These are phyloP conservation scores for Teunomyces kruisii DNA, from an alignment of 805 yeast species.

Conservation along the genomic window DNA sequence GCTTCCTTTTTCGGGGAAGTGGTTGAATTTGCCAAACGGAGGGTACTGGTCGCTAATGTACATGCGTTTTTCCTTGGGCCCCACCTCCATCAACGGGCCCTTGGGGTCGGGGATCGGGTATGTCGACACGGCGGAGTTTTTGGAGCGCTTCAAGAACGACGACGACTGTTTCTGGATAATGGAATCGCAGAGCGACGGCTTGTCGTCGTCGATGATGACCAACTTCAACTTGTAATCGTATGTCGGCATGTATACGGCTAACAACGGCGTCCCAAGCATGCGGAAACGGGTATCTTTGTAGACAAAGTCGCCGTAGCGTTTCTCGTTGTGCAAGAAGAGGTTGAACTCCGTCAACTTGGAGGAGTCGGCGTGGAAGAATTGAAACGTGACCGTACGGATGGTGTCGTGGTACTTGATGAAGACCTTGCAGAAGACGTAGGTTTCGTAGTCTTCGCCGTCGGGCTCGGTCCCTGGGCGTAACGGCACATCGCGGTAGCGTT, in stretches of 20 bases:
- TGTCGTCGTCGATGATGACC: conserved; percentile 31
- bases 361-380: conserved; percentile 21
- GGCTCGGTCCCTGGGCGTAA: conserved; percentile 15
- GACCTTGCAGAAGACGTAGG: conserved; percentile 35
- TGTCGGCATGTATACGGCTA: conserved; percentile 26
- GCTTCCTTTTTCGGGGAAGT: conserved; percentile 12
- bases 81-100: conserved; percentile 6
- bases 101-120: not conserved
- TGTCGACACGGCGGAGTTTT: not conserved
- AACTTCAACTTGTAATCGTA: conserved; percentile 36
- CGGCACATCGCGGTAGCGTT: conserved; percentile 31
- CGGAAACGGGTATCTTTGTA: conserved; percentile 39
- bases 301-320: conserved; percentile 40
- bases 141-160: conserved; percentile 16
- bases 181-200: conserved; percentile 36
- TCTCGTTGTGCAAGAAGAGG: conserved; percentile 34
- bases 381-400: conserved; percentile 28
- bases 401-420: conserved; percentile 25
- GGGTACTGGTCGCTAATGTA: conserved; percentile 33
- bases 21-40: conserved; percentile 34
- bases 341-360: conserved; percentile 17
- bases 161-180: conserved; percentile 27
- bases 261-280: conserved; percentile 35
- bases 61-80: conserved; percentile 5
- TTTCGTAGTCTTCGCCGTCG: conserved; percentile 29